Evolutionary conservation across 495 filamentous ascomycete genomes (phyloP).

Genomic region (Chaetomidium leptoderma): DNA sequence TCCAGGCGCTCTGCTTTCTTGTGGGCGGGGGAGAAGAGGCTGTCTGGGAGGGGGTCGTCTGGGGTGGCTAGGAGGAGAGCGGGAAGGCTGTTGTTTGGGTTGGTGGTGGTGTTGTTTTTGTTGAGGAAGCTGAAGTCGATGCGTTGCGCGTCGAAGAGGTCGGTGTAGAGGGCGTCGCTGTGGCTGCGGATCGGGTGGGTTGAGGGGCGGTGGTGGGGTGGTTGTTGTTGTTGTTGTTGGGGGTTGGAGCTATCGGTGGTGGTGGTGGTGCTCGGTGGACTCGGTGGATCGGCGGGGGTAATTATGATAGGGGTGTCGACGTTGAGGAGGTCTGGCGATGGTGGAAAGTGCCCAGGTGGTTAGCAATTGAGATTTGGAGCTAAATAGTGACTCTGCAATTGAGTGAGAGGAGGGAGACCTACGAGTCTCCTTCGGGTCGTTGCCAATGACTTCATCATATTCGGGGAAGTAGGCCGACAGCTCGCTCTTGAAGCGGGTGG

Average conservation of each 20-base stretch:
- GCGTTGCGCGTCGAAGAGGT: constrained; percentile 49
- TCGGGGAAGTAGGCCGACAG: constrained; percentile 82
- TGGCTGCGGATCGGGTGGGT: constrained; percentile 43
- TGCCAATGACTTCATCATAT: constrained; percentile 84
- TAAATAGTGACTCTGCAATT: not conserved
- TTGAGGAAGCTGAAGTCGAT: constrained; percentile 54
- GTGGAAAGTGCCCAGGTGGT: constrained; percentile 21
- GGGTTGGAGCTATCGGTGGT: constrained; percentile 18
- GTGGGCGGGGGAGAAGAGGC: constrained; percentile 64
- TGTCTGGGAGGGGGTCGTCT: constrained; percentile 67
- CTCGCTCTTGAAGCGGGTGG: constrained; percentile 74
- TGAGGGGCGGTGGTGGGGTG: constrained; percentile 26
- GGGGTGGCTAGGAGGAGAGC: constrained; percentile 6
- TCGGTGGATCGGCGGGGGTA: constrained; percentile 19
- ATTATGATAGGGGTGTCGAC: constrained; percentile 58
- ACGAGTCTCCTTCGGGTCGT: constrained; percentile 74
- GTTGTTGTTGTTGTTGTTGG: not conserved
- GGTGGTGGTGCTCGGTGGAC: constrained; percentile 18
- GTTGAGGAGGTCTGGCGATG: constrained; percentile 52
- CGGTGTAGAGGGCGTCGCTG: constrained; percentile 42
- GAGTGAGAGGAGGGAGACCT: constrained; percentile 29
- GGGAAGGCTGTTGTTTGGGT: not conserved
- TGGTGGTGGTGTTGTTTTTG: not conserved
- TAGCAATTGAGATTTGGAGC: constrained; percentile 43
- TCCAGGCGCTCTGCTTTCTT: constrained; percentile 79